A percentile compares a stretch with the other conserved stretches of the same genome.
phyloP scores from a whole-genome alignment of 75 land plant species.

The Ceratopteris richardii region DNA sequence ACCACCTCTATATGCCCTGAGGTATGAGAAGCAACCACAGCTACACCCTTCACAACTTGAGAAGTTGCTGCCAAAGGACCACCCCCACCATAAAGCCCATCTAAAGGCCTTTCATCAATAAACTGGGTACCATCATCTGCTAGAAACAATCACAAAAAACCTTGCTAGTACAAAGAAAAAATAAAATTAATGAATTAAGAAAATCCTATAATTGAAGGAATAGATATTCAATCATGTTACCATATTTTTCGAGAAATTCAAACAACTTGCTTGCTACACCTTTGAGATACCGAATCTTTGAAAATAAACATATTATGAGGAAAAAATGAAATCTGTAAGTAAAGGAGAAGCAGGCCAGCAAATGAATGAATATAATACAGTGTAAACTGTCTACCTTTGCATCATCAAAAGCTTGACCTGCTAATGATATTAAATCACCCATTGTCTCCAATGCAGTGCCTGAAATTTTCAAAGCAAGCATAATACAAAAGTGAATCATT shows the following conservation, averaged over 20 bases:
- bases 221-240: constrained; percentile 4
- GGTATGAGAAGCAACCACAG: constrained; percentile 42
- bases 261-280: constrained; percentile 5
- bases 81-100: constrained; percentile 21
- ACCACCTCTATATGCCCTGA: constrained; percentile 35
- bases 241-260: constrained; percentile 8
- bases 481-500: neutral
- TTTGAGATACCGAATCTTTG: constrained; percentile 3
- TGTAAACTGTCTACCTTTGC: neutral
- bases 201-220: too few relatives aligned
- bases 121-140: constrained; percentile 62
- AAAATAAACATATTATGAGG: neutral
- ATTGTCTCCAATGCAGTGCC: constrained; percentile 8
- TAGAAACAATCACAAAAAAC: neutral
- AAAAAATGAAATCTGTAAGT: constrained; percentile 1
- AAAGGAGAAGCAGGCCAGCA: neutral
- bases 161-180: neutral
- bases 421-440: neutral
- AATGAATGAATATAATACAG: neutral
- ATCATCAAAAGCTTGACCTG: neutral
- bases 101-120: constrained; percentile 56
- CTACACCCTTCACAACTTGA: constrained; percentile 50
- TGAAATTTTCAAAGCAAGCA: neutral
- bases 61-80: constrained; percentile 55
- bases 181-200: neutral